phyloP scores from a whole-genome alignment of 805 yeast species.

The Zygotorulaspora danielsina region DNA sequence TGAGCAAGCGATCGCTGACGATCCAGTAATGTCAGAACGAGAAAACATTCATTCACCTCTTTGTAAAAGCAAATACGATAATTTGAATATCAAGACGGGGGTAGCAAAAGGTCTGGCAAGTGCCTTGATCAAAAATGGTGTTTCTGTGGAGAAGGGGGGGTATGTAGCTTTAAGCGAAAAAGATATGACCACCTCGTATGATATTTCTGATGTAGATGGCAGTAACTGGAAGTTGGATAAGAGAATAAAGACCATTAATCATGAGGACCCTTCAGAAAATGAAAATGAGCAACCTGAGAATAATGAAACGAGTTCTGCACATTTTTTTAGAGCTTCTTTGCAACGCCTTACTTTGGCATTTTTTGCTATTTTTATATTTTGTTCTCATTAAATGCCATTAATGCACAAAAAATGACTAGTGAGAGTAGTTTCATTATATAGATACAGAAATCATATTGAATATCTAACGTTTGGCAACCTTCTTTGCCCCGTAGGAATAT shows the following conservation, averaged over 20 bases:
- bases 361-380: not conserved
- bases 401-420: too few species aligned
- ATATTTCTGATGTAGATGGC: conserved; percentile 45
- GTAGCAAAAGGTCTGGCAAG: conserved; percentile 43
- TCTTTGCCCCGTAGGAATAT: conserved; percentile 33
- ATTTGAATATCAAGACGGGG: conserved; percentile 39
- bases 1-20: conserved; percentile 5
- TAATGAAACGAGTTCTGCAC: not conserved
- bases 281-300: not conserved
- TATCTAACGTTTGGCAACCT: too few species aligned
- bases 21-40: conserved; percentile 3
- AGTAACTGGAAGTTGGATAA: conserved; percentile 20
- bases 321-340: not conserved
- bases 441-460: too few species aligned
- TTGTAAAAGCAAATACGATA: conserved; percentile 42
- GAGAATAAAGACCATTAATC: conserved; percentile 13
- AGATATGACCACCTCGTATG: conserved; percentile 42
- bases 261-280: not conserved
- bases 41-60: conserved; percentile 21
- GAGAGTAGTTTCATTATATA: too few species aligned
- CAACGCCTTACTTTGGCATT: not conserved
- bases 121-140: conserved; percentile 48
- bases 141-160: conserved; percentile 44
- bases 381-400: too few species aligned
- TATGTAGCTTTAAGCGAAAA: conserved; percentile 43